Evolutionary conservation across 306 rosid species (phyloP).

Genomic region (Mucuna pruriens): DNA sequence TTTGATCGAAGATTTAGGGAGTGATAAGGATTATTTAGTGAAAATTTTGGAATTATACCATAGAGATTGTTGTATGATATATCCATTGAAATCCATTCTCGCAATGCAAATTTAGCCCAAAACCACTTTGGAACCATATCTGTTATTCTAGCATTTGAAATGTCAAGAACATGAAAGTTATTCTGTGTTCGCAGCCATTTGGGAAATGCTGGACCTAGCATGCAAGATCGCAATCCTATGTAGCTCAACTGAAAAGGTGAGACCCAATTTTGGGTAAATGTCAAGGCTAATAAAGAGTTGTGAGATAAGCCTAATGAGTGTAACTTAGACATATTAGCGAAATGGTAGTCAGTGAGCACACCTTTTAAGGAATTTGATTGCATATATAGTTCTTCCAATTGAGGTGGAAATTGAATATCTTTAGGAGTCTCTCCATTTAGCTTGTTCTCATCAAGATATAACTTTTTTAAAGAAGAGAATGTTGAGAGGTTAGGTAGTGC

Average conservation of each 20-base stretch:
- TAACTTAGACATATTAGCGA: neutral
- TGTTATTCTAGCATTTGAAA: neutral
- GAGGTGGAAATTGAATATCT: neutral
- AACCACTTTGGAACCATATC: conserved; percentile 19
- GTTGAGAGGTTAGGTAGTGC: neutral
- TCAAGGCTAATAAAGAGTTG: neutral
- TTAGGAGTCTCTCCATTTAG: neutral
- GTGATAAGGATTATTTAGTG: neutral
- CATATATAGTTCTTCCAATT: neutral
- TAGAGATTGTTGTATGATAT: neutral
- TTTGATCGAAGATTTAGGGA: neutral
- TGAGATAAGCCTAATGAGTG: rapidly evolving
- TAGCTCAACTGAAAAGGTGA: neutral
- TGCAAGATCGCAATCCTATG: neutral
- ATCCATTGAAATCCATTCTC: rapidly evolving
- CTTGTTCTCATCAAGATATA: neutral
- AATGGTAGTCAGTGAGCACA: conserved; percentile 7
- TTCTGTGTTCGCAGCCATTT: conserved; percentile 20
- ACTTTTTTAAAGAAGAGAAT: neutral
- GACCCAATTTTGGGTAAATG: neutral
- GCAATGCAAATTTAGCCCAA: neutral
- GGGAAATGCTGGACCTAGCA: conserved; percentile 30
- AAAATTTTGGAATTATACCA: neutral
- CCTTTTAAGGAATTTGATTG: conserved; percentile 17
- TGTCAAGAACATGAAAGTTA: rapidly evolving